Evolutionary conservation across 2,329 filamentous ascomycete species (phyloP), one percentile per base, ranked within the genome.

Genomic region (Ceratocystiopsis sp.): DNA sequence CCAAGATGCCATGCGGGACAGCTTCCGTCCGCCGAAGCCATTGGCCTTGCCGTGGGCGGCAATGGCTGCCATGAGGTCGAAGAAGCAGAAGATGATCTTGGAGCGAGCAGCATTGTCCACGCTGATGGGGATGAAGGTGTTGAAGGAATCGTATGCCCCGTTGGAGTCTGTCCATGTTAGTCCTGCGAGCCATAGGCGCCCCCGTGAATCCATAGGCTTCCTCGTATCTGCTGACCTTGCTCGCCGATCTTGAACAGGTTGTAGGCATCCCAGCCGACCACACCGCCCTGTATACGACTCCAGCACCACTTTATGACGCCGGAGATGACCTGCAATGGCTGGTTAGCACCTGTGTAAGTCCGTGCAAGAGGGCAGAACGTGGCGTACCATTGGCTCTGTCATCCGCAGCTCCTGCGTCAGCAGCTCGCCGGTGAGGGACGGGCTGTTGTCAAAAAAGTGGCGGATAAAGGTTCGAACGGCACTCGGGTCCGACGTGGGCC

Each of bases 301-400:
- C 91, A 98, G 61, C 89, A 96, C 91, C 91, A 98, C 67, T 96
- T 98, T 50, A 91, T 70, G 37, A 95, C 86, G 54, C 87, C 91
- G 50, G 86, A 87, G 43, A 98, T 73, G 45, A 93, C 86, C 85
- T 94, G 49, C 29, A 35, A 18, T 38, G 17, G 19, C 7, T 7
- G 10, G 25, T 29, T 8, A 29, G 25, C 9, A 29, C 25, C 7
- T 29, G 25, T 29, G 10, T 8, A 8, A 8, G 25, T 10, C 10
- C 25, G 6, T 2, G 2, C 25, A 29, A 29, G 25, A 29, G 25
- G 10, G 10, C 25, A 2, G 10, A 29, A 29, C 25, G 9, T 29
- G 41, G 42, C 75, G 51, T 69, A 95, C 89, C 80, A 94, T 85
- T 46, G 89, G 86, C 61, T 95, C 89, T 21, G 83, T 84, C 65